Conservation (phyloP, 768 basidiomycete genomes). For the Antrodiella citrinella region DNA sequence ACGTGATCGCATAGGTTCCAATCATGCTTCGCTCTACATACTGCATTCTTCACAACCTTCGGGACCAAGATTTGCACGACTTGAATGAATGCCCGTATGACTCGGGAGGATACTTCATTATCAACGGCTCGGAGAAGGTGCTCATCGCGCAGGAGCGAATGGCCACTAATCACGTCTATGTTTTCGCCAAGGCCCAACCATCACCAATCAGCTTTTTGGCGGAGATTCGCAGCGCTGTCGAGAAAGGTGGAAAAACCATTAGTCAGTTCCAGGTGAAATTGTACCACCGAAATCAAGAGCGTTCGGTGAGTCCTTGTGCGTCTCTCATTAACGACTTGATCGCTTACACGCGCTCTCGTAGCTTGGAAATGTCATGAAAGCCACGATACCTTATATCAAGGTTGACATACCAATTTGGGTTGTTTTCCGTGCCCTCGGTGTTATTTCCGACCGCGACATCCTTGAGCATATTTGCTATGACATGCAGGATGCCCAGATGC, state of each 20-base stretch:
- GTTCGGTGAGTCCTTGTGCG: constrained; percentile 52
- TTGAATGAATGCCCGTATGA: constrained; percentile 98
- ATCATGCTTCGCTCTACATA: constrained; percentile 97
- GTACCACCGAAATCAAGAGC: constrained; percentile 85
- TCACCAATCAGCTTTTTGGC: constrained; percentile 94
- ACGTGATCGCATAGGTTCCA: constrained; percentile 90
- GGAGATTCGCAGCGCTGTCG: constrained; percentile 94
- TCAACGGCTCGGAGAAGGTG: constrained; percentile 99
- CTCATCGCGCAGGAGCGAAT: constrained; percentile 98
- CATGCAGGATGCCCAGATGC: constrained; percentile 90
- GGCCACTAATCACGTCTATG: constrained; percentile 99
- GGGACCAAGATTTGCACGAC: constrained; percentile 77
- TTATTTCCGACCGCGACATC: constrained; percentile 96
- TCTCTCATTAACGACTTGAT: too few relatives aligned
- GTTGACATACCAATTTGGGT: constrained; percentile 99
- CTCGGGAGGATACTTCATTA: constrained; percentile 98
- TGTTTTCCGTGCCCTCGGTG: constrained; percentile 94
- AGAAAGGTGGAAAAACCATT: constrained; percentile 97
- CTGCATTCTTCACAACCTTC: constrained; percentile 79
- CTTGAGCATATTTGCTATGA: constrained; percentile 98
- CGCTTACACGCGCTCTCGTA: constrained; percentile 20
- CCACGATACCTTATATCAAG: constrained; percentile 96
- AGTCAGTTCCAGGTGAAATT: constrained; percentile 98
- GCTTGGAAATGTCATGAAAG: constrained; percentile 91
- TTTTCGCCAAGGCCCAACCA: constrained; percentile 96